Conservation (phyloP, 202 grass and related monocot genomes). For the Cymbopogon flexuosus region DNA sequence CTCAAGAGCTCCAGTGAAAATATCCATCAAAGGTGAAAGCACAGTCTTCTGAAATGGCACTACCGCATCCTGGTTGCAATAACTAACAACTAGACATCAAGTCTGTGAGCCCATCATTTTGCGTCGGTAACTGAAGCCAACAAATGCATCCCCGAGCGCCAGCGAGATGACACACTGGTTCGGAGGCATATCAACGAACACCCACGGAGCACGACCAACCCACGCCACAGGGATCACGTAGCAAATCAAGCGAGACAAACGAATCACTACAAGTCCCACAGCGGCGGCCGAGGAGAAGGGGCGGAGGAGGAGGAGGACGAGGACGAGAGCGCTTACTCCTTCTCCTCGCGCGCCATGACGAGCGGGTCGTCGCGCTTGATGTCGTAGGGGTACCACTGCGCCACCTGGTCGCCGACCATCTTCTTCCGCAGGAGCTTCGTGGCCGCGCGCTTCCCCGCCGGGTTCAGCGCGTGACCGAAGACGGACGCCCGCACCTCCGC, state of each 20-base stretch:
- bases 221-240: neutral
- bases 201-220: neutral
- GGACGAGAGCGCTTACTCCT: slow-evolving; percentile 46
- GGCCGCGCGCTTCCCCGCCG: slow-evolving; percentile 57
- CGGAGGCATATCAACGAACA: neutral
- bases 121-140: neutral
- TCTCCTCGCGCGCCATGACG: slow-evolving; percentile 62
- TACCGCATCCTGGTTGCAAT: neutral
- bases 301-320: neutral
- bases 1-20: neutral
- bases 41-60: too few relatives aligned
- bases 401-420: slow-evolving; percentile 61
- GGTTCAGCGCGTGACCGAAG: slow-evolving; percentile 79
- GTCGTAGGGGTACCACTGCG: slow-evolving; percentile 88
- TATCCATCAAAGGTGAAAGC: neutral
- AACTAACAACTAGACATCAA: neutral
- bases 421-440: slow-evolving; percentile 87
- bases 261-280: neutral
- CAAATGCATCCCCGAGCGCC: neutral
- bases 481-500: slow-evolving; percentile 64
- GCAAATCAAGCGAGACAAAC: neutral
- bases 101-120: neutral
- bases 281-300: too few relatives aligned
- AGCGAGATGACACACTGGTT: neutral
- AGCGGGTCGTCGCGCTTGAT: slow-evolving; percentile 70